These are phyloP conservation scores for Aspergillus ochraceoroseus DNA, from an alignment of 2,329 filamentous ascomycete species.

Conservation along the genomic window DNA sequence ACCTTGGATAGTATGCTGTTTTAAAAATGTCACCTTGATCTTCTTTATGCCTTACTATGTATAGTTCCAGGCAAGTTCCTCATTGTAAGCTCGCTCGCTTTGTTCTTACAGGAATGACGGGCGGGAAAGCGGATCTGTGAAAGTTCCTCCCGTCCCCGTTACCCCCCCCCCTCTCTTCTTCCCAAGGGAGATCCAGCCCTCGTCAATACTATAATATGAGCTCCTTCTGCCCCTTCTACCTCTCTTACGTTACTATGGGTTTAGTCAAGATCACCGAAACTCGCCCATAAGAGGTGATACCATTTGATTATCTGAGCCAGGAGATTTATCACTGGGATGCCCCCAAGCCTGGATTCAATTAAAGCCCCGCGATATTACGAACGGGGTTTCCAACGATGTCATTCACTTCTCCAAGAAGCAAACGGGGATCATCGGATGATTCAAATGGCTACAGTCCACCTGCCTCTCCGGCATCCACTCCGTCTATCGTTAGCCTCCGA, in stretches of 20 bases:
- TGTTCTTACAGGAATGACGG: no score
- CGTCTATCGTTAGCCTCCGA: slow-evolving; percentile 29
- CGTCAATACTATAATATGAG: slow-evolving; percentile 12
- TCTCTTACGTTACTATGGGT: slow-evolving; percentile 12
- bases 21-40: slow-evolving; percentile 17
- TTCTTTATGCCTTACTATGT: slow-evolving; percentile 1
- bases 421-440: slow-evolving; percentile 34
- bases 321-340: slow-evolving; percentile 18
- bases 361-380: slow-evolving; percentile 28
- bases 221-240: slow-evolving; percentile 1
- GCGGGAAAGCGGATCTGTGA: slow-evolving; percentile 3
- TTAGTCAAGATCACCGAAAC: slow-evolving; percentile 2
- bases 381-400: slow-evolving; percentile 22
- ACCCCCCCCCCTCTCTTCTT: slow-evolving; percentile 9
- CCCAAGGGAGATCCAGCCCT: slow-evolving; percentile 4
- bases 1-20: slow-evolving; percentile 25
- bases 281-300: slow-evolving; percentile 12
- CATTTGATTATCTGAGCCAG: slow-evolving; percentile 1
- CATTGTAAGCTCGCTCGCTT: no score
- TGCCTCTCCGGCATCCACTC: slow-evolving; percentile 32
- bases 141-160: slow-evolving; percentile 1
- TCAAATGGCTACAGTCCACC: slow-evolving; percentile 29
- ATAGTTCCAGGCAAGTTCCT: no score
- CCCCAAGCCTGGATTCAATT: slow-evolving; percentile 23
- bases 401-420: slow-evolving; percentile 34